Conservation (phyloP, 352 stramenopile species). For the Phytopythium mirpurense region DNA sequence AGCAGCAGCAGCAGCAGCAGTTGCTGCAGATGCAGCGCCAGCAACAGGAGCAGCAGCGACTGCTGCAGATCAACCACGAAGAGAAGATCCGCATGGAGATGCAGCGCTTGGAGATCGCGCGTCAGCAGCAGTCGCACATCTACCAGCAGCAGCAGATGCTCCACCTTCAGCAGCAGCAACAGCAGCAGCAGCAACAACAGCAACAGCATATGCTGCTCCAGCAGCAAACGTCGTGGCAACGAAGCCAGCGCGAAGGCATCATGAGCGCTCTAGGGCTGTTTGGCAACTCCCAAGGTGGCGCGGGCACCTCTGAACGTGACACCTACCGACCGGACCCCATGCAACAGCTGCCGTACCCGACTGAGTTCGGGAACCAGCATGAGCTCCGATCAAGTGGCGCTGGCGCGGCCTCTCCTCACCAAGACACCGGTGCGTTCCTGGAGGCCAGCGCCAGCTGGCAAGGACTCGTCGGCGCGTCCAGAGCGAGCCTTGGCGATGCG, state of each 20-base stretch:
- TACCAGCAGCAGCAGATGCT: conserved; percentile 49
- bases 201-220: conserved; percentile 68
- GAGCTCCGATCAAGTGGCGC: conserved; percentile 18
- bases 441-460: conserved; percentile 12
- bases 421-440: conserved; percentile 24
- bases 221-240: conserved; percentile 75
- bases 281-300: conserved; percentile 25
- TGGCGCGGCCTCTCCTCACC: conserved; percentile 11
- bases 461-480: background rate
- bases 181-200: conserved; percentile 52
- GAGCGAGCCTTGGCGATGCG: background rate
- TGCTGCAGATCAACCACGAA: conserved; percentile 62
- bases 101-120: conserved; percentile 67
- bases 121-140: conserved; percentile 59
- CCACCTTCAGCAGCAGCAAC: conserved; percentile 28
- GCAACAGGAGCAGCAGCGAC: conserved; percentile 63
- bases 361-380: conserved; percentile 39
- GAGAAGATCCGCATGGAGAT: conserved; percentile 83
- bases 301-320: conserved; percentile 18
- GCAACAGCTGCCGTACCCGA: conserved; percentile 49
- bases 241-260: conserved; percentile 67
- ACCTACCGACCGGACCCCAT: conserved; percentile 29
- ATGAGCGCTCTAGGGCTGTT: conserved; percentile 76
- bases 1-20: conserved; percentile 63
- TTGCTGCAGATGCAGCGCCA: conserved; percentile 57